Evolutionary conservation across 176 grass and related monocot species (phyloP), one percentile per base, ranked within the genome.

Genomic region (Bothriochloa decipiens): DNA sequence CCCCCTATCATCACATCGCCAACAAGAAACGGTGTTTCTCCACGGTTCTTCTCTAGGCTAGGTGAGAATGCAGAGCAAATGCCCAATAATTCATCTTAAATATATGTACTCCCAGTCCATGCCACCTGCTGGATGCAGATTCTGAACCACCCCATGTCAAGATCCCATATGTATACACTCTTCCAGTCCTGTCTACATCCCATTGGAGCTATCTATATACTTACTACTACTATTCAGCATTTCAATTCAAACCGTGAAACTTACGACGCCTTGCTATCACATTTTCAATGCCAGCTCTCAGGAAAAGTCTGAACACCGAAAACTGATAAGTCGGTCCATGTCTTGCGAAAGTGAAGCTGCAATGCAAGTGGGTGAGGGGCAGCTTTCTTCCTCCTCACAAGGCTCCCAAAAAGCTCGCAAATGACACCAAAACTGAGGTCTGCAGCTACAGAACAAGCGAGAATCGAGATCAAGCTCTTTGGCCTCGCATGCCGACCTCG

Each of bases 401-500:
- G 55, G 25, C 22, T 9, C 70, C 49, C 29, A 25, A 52, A 50
- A 14, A 7, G 1, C 25, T 28, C 70, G 3, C 42, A 4, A 49
- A 11, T 20, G 43, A 4, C 14, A 27, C 71, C 66, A 77, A 52
- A 46, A 1, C 36, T 9, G 33, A 8, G 4, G 5, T n/a, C 28
- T 25, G 17, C 60, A 23, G 8, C 81, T 75, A 80, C 60, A 32
- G 12, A 81, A 53, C 71, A 63, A 61, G 12, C 35, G 35, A 36
- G 35, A 36, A 36, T 36, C 2, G 22, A 73, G 33, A 73, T 50
- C 14, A 28, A 39, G 6, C 49, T 10, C 67, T 4, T 77, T 66
- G 88, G 83, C 83, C 0, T 45, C 14, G 73, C 72, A 65, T 89
- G 41, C 88, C 88, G 78, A 89, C 78, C 78, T 57, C 29, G 37